These are phyloP conservation scores for Herpetospermum pedunculosum DNA, from an alignment of 306 rosid species.

Conservation along the genomic window DNA sequence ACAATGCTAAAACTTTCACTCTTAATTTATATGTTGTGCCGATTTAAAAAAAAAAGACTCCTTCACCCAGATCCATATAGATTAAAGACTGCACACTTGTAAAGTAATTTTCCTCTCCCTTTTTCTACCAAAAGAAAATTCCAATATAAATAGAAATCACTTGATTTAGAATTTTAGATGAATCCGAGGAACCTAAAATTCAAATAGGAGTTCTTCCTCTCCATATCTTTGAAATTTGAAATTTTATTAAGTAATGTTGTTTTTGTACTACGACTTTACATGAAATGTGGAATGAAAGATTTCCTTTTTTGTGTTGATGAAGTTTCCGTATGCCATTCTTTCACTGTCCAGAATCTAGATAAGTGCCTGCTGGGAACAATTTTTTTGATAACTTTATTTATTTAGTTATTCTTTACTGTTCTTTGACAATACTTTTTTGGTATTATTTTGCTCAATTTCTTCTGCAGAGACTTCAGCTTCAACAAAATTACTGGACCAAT, in stretches of 20 bases:
- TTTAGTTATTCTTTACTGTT: background rate
- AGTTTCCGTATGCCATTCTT: background rate
- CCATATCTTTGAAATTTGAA: background rate
- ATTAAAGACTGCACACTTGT: background rate
- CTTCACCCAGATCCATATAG: background rate
- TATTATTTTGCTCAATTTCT: background rate
- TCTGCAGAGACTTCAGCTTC: constrained; percentile 74
- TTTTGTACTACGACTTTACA: background rate
- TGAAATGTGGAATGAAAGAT: background rate
- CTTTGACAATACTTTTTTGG: background rate
- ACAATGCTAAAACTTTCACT: background rate
- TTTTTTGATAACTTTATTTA: background rate
- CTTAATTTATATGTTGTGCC: background rate
- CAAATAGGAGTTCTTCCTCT: background rate
- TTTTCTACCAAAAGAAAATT: background rate
- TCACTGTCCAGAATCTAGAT: background rate
- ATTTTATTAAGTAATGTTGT: background rate
- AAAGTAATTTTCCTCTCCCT: background rate
- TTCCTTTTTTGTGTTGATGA: background rate
- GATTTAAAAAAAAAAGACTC: no score
- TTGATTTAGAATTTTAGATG: background rate
- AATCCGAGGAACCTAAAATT: background rate
- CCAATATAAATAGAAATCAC: background rate
- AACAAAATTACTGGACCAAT: constrained; percentile 54
- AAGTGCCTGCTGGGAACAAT: background rate